Percentiles rank a stretch among this genome's conserved stretches.
Evolutionary conservation across 768 basidiomycete genomes (phyloP).

Genomic region (Psilocybe sp.): DNA sequence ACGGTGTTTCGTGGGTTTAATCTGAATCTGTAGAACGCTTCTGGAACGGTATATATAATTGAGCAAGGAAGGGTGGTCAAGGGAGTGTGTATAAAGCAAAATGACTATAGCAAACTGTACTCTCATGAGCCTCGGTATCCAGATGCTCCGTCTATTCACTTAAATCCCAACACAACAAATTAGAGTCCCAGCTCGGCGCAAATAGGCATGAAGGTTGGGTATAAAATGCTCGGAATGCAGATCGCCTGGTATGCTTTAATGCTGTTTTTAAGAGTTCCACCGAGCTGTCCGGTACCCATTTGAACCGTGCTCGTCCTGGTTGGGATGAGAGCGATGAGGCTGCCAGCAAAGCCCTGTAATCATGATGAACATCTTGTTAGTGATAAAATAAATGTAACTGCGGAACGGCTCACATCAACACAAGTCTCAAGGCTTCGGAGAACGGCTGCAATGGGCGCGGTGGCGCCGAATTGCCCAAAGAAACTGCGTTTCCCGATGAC

Average conservation of each 20-base stretch:
- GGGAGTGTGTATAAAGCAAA: too few species aligned
- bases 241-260: neutral
- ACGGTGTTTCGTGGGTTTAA: too few species aligned
- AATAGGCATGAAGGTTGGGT: neutral
- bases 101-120: too few species aligned
- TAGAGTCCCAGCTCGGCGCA: neutral
- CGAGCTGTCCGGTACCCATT: neutral
- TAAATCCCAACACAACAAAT: too few species aligned
- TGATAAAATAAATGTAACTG: neutral
- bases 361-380: neutral
- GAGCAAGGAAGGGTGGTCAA: too few species aligned
- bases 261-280: neutral
- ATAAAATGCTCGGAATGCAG: constrained; percentile 1
- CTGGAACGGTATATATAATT: too few species aligned
- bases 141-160: too few species aligned
- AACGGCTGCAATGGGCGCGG: constrained; percentile 6
- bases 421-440: constrained; percentile 3
- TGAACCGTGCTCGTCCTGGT: neutral
- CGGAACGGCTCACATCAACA: constrained; percentile 1
- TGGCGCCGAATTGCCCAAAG: constrained; percentile 9
- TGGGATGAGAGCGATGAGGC: constrained; percentile 1
- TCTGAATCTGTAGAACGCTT: too few species aligned
- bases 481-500: constrained; percentile 13
- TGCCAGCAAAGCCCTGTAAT: neutral
- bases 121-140: too few species aligned